Evolutionary conservation across 768 basidiomycete species (phyloP), one percentile per base, ranked within the genome.

Genomic region (Cystoderma amianthinum): DNA sequence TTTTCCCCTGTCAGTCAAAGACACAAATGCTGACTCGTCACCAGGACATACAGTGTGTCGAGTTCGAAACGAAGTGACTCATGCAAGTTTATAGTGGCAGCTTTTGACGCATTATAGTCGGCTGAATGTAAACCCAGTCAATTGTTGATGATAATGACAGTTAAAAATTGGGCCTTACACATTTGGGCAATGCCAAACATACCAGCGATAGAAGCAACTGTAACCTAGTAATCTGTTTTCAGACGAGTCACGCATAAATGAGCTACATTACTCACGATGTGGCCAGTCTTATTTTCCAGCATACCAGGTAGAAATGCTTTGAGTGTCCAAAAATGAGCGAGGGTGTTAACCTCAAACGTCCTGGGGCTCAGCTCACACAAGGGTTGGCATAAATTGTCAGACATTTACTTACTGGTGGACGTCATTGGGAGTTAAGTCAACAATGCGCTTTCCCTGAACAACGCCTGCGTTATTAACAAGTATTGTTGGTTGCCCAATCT

Each of bases 381-480:
- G 23, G 4, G 5, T 20, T n/a, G n/a, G 18, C 4, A 46, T 13
- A 20, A 30, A 17, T 23, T 10, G 20, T 11, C 12, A 36, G 22
- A 25, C 25, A 42, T 35, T 17, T 22, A 24, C 46, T 22, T 45
- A 96, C 95, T 92, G 82, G 48, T 77, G 65, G 34, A 98, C 61
- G 53, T 99, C 95, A 40, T 78, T 72, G 3, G 85, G 74, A 2
- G 62, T 66, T 44, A 96, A 67, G 53, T 97, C 93, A 10, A 94
- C 63, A 22, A 99, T 64, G 2, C 82, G 63, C 52, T 93, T 94
- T 18, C 93, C 92, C 62, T 93, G 88, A 18, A 87, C 89, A 43
- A 96, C 81, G 15, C 94, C 96, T 0, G 95, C 96, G 55, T 95
- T 97, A 65, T 97, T 98, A 51, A 99, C 69, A 17, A 99, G 64